Conservation (phyloP, 225 moss, liverwort and hornwort genomes). For the Sphagnum contortum region DNA sequence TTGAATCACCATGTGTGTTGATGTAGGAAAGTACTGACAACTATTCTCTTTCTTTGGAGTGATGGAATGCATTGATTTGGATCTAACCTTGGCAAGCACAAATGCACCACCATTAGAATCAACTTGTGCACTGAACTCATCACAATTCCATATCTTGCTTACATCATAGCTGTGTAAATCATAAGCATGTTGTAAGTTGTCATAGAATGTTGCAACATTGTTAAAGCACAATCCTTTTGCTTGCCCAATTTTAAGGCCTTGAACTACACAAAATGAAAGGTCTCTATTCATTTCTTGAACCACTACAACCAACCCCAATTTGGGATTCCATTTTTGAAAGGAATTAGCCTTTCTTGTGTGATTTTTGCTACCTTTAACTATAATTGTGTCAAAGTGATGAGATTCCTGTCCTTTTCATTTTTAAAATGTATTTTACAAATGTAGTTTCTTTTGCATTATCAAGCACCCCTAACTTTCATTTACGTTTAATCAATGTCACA, state of each 20-base stretch:
- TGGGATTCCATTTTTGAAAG: not conserved
- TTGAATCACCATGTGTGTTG: not conserved
- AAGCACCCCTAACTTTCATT: no score
- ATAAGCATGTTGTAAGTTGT: not conserved
- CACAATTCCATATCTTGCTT: not conserved
- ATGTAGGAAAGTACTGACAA: not conserved
- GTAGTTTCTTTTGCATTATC: no score
- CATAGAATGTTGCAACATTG: not conserved
- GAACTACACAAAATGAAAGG: not conserved
- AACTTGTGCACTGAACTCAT: not conserved
- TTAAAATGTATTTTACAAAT: not conserved
- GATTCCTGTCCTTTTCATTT: not conserved
- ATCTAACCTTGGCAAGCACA: not conserved
- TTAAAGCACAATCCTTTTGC: not conserved
- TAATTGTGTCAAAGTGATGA: not conserved
- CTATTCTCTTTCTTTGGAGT: not conserved
- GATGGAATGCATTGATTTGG: not conserved
- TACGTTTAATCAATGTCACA: no score
- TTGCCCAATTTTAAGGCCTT: not conserved
- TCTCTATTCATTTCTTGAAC: not conserved
- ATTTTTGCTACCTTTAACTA: not conserved
- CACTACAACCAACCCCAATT: not conserved
- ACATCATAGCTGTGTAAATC: not conserved
- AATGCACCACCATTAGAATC: not conserved
- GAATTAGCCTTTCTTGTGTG: not conserved